phyloP scores from a whole-genome alignment of 768 basidiomycete genomes.

The Suillus hirtellus region DNA sequence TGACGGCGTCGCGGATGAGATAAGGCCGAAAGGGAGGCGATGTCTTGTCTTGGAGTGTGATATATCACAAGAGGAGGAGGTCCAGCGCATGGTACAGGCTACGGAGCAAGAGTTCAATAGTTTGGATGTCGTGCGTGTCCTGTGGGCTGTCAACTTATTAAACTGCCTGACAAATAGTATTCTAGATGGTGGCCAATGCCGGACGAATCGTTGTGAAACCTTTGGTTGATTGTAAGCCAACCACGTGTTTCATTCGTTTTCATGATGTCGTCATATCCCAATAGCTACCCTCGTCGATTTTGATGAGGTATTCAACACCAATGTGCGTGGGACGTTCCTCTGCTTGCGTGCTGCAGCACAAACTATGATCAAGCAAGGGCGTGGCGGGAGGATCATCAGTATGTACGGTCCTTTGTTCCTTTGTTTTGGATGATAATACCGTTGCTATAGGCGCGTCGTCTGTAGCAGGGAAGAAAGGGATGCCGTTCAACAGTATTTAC shows the following conservation, averaged over 20 bases:
- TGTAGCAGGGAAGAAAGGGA: conserved; percentile 12
- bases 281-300: conserved; percentile 34
- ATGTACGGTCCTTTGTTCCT: not conserved
- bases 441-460: conserved; percentile 32
- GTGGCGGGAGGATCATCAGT: conserved; percentile 43
- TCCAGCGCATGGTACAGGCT: conserved; percentile 36
- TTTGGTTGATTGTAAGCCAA: conserved; percentile 3
- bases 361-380: conserved; percentile 45
- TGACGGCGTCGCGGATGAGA: conserved; percentile 22
- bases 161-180: not conserved
- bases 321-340: conserved; percentile 38
- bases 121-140: conserved; percentile 42
- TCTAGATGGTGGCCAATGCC: conserved; percentile 10
- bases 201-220: conserved; percentile 2
- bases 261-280: not conserved
- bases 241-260: not conserved
- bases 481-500: conserved; percentile 22
- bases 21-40: conserved; percentile 21
- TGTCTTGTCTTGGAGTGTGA: conserved; percentile 32
- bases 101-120: conserved; percentile 34
- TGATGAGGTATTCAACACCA: conserved; percentile 34
- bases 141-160: not conserved
- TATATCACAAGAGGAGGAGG: conserved; percentile 39
- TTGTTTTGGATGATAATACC: not conserved
- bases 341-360: conserved; percentile 44